These are phyloP conservation scores for Bolboschoenus planiculmis DNA, from an alignment of 176 grass and related monocot genomes.

Conservation along the genomic window DNA sequence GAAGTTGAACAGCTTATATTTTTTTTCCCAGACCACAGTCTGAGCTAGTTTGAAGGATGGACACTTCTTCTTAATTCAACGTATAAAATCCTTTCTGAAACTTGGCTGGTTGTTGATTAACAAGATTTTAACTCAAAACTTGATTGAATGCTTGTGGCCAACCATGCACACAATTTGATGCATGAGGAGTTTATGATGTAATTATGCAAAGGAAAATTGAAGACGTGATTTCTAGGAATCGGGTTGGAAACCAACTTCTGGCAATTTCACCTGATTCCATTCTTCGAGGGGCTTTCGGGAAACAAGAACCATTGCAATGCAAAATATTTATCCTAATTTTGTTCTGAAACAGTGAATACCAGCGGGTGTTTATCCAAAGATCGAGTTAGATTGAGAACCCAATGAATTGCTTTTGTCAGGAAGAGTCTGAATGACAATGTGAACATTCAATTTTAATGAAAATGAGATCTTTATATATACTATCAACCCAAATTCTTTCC, in stretches of 20 bases:
- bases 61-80: not conserved
- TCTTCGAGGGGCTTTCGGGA: not conserved
- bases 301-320: not conserved
- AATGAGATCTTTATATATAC: not conserved
- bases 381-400: not conserved
- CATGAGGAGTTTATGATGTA: not conserved
- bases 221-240: not conserved
- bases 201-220: not conserved
- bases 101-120: not conserved
- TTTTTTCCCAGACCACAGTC: not conserved
- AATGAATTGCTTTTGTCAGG: not conserved
- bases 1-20: not conserved
- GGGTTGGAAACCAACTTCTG: not conserved
- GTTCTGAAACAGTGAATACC: not conserved
- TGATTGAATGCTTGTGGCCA: not conserved
- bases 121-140: not conserved
- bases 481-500: not conserved
- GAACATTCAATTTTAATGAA: not conserved
- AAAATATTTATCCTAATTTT: not conserved
- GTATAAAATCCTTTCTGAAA: not conserved
- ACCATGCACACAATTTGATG: not conserved
- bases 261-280: not conserved
- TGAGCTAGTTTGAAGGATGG: not conserved
- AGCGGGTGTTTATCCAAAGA: not conserved
- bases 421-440: not conserved